phyloP scores from a whole-genome alignment of 352 stramenopile species.

The Pelagophyceae sp. region DNA sequence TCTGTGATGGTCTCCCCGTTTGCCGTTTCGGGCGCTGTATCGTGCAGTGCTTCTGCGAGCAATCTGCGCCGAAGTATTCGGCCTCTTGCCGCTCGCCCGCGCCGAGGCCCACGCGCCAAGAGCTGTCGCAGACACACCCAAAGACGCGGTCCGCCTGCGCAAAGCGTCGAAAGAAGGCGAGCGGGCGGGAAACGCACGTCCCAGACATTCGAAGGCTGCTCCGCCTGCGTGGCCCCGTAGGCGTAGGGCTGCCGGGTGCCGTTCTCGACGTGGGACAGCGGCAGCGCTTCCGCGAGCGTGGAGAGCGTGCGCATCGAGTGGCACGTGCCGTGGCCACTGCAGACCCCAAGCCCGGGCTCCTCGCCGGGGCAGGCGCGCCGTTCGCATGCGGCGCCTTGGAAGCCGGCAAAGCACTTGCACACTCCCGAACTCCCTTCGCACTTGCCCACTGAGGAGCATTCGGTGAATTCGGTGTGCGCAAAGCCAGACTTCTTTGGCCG shows the following conservation, averaged over 20 bases:
- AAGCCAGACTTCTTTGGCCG: conserved; percentile 33
- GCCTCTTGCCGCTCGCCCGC: conserved; percentile 58
- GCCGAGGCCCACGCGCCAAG: conserved; percentile 51
- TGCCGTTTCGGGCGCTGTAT: no score
- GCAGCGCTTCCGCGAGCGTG: conserved; percentile 45
- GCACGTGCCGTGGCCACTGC: conserved; percentile 27
- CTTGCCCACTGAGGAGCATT: conserved; percentile 38
- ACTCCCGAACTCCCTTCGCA: conserved; percentile 65
- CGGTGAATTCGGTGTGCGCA: conserved; percentile 35
- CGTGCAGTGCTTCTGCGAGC: conserved; percentile 43
- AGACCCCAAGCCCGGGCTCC: conserved; percentile 52
- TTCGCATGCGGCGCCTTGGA: conserved; percentile 76
- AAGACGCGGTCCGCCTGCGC: conserved; percentile 72
- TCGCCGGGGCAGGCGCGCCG: conserved; percentile 72
- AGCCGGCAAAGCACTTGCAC: conserved; percentile 70
- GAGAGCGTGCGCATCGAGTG: conserved; percentile 66
- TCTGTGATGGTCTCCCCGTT: no score
- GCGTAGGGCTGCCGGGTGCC: background rate
- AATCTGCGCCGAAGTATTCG: conserved; percentile 73
- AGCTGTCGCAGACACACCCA: conserved; percentile 60
- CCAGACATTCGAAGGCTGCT: conserved; percentile 42
- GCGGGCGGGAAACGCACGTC: no score
- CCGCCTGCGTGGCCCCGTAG: background rate
- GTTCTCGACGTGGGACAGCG: conserved; percentile 44
- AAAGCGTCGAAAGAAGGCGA: no score